Conservation (phyloP, 2,329 filamentous ascomycete genomes). For the Alternaria ethzedia region DNA sequence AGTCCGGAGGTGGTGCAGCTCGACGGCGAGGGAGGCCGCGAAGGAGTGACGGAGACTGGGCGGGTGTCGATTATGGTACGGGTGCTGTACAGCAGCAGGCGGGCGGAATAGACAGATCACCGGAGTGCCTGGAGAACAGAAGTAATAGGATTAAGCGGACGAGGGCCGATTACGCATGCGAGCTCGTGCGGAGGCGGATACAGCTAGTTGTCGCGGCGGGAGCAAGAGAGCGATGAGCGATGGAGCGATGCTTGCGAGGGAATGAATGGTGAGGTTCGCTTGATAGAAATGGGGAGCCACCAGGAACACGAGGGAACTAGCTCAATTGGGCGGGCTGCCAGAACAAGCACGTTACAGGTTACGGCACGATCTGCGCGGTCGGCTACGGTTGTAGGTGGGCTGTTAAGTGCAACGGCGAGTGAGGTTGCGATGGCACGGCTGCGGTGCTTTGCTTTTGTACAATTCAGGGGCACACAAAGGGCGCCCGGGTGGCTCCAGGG, state of each 20-base stretch:
- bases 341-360: conserved; percentile 25
- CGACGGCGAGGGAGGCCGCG: conserved; percentile 7
- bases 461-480: conserved; percentile 17
- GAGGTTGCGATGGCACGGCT: conserved; percentile 4
- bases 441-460: conserved; percentile 19
- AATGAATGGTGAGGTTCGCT: conserved; percentile 16
- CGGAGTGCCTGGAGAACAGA: conserved; percentile 45
- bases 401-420: background rate
- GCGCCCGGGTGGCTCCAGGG: background rate
- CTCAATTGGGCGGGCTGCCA: conserved; percentile 13
- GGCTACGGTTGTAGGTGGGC: background rate
- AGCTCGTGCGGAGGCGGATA: conserved; percentile 32
- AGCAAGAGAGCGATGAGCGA: conserved; percentile 10
- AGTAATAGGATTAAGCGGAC: conserved; percentile 46
- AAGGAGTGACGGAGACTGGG: conserved; percentile 39
- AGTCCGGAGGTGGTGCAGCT: conserved; percentile 32
- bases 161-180: conserved; percentile 36
- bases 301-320: conserved; percentile 17
- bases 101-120: conserved; percentile 48
- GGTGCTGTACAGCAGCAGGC: conserved; percentile 29
- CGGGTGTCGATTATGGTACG: conserved; percentile 38
- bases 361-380: conserved; percentile 14
- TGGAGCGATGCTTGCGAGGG: background rate
- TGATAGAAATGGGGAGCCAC: conserved; percentile 21
- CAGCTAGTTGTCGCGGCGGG: conserved; percentile 16